Percentiles rank a stretch among this genome's conserved stretches.
Evolutionary conservation across 495 filamentous ascomycete genomes (phyloP).

Genomic region (Penicillium antarcticum): DNA sequence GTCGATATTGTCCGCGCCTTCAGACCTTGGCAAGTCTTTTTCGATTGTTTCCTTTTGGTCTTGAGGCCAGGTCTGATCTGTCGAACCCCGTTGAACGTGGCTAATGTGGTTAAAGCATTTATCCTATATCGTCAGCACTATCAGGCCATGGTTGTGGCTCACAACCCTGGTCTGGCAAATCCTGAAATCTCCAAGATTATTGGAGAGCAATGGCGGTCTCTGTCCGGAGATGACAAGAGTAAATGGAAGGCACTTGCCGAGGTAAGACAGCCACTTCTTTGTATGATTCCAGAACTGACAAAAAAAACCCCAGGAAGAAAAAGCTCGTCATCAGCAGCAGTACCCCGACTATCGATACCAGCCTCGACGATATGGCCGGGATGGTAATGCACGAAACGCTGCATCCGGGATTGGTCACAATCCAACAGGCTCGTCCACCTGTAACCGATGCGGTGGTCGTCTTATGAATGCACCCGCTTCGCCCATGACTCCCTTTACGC

Average conservation of each 20-base stretch:
- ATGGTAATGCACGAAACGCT: conserved; percentile 29
- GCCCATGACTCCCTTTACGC: conserved; percentile 37
- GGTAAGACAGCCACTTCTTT: conserved; percentile 36
- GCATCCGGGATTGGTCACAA: conserved; percentile 39
- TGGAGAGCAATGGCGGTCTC: conserved; percentile 83
- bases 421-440: conserved; percentile 36
- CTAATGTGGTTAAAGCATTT: conserved; percentile 65
- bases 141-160: conserved; percentile 74
- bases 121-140: conserved; percentile 96
- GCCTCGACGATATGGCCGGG: conserved; percentile 72
- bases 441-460: conserved; percentile 42
- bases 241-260: conserved; percentile 90
- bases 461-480: conserved; percentile 46
- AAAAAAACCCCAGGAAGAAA: conserved; percentile 76
- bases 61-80: neutral
- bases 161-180: conserved; percentile 87
- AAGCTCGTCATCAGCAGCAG: conserved; percentile 81
- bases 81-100: neutral
- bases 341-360: conserved; percentile 95
- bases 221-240: conserved; percentile 70
- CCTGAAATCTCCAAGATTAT: conserved; percentile 98
- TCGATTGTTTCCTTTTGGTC: conserved; percentile 12
- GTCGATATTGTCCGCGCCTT: conserved; percentile 33
- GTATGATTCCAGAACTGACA: neutral
- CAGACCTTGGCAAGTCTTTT: conserved; percentile 26